Conservation (phyloP, 129 eudicot species). For the carrot (Daucus carota) region DNA sequence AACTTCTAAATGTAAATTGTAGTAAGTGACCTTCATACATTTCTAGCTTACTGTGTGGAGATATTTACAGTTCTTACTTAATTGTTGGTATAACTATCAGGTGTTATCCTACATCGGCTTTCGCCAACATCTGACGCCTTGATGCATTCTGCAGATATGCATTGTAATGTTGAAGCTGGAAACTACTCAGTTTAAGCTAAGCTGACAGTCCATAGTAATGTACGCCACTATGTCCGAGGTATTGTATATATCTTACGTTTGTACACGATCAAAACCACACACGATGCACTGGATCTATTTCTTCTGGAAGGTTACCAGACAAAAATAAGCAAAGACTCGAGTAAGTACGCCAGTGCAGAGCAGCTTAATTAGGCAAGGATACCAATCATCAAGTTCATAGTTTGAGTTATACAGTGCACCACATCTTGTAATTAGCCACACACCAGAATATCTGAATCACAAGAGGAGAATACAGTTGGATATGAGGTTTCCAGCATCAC, state of each 20-base stretch:
- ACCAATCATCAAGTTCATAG: constrained; percentile 51
- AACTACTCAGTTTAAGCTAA: background rate
- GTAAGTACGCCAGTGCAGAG: constrained; percentile 35
- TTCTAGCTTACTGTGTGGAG: background rate
- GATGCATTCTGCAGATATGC: background rate
- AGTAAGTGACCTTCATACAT: background rate
- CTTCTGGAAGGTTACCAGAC: constrained; percentile 69
- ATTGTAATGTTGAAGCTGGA: background rate
- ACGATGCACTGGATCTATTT: constrained; percentile 27
- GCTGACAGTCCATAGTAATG: background rate
- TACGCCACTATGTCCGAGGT: background rate
- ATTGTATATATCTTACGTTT: constrained; percentile 13
- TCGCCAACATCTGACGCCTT: background rate
- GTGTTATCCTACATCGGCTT: background rate
- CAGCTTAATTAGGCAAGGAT: constrained; percentile 42
- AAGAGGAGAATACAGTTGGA: background rate
- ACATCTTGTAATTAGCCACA: constrained; percentile 84
- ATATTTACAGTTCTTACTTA: background rate
- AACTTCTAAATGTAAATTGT: background rate
- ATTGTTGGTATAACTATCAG: background rate
- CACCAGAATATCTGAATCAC: constrained; percentile 63
- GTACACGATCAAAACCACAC: background rate
- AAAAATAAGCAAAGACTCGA: constrained; percentile 56
- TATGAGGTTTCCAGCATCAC: no score
- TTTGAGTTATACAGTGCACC: constrained; percentile 54